Conservation (phyloP, 306 rosid genomes). For the Fragaria vesca region DNA sequence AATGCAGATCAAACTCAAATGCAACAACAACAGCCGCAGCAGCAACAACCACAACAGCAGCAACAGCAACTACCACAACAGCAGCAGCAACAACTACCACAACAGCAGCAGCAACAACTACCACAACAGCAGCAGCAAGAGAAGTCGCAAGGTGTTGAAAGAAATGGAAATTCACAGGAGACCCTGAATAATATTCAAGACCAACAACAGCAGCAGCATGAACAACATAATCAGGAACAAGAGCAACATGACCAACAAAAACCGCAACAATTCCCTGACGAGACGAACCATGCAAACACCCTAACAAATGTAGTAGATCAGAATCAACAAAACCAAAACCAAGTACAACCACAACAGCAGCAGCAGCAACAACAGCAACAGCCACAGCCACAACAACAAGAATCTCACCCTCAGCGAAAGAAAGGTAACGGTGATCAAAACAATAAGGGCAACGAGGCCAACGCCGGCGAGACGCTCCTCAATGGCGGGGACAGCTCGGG, state of each 20-base stretch:
- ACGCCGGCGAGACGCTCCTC: conserved; percentile 28
- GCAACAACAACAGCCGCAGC: background rate
- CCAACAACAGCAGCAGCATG: background rate
- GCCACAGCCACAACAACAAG: background rate
- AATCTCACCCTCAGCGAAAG: conserved; percentile 7
- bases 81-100: no score
- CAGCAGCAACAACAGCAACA: background rate
- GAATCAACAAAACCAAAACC: conserved; percentile 1
- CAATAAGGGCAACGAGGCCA: conserved; percentile 23
- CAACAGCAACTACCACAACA: no score
- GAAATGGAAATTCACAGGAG: background rate
- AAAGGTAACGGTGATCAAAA: conserved; percentile 4
- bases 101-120: no score
- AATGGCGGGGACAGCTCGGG: conserved; percentile 31
- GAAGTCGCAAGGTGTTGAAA: background rate
- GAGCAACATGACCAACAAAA: background rate
- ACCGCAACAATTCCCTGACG: background rate
- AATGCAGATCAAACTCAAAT: conserved; percentile 6
- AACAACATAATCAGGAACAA: background rate
- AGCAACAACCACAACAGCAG: background rate
- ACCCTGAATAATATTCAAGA: background rate
- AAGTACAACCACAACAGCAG: background rate
- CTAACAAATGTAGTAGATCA: background rate
- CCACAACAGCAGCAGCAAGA: background rate
- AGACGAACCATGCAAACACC: background rate